Percentiles rank a stretch among this genome's conserved stretches.
phyloP scores from a whole-genome alignment of 805 yeast species.

The Suhomyces kilbournensis region DNA sequence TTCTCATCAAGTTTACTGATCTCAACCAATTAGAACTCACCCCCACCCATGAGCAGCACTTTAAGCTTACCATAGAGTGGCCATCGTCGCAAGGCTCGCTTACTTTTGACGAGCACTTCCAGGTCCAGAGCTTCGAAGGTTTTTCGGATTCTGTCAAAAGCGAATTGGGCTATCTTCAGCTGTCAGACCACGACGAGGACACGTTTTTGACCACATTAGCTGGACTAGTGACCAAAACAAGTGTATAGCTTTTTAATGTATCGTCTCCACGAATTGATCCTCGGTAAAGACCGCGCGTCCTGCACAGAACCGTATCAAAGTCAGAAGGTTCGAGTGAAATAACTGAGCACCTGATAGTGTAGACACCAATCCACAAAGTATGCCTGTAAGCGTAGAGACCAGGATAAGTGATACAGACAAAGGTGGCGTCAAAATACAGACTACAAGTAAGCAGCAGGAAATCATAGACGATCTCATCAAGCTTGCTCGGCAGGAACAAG shows the following conservation, averaged over 20 bases:
- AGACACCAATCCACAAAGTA: neutral
- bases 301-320: neutral
- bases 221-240: neutral
- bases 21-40: conserved; percentile 4
- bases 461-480: conserved; percentile 25
- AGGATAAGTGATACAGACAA: neutral
- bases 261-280: neutral
- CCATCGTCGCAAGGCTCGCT: neutral
- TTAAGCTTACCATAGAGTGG: neutral
- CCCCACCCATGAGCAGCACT: neutral
- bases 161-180: neutral
- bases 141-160: neutral
- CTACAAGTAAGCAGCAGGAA: conserved; percentile 15
- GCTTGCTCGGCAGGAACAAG: conserved; percentile 37
- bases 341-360: neutral
- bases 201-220: conserved; percentile 5
- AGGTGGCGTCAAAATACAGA: neutral
- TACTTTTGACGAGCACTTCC: neutral
- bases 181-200: neutral
- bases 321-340: neutral
- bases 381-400: neutral
- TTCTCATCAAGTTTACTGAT: conserved; percentile 12
- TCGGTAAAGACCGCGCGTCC: neutral
- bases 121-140: neutral
- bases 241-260: neutral